Conservation (phyloP, 106 monocot genomes). For the Dendrobium catenatum region DNA sequence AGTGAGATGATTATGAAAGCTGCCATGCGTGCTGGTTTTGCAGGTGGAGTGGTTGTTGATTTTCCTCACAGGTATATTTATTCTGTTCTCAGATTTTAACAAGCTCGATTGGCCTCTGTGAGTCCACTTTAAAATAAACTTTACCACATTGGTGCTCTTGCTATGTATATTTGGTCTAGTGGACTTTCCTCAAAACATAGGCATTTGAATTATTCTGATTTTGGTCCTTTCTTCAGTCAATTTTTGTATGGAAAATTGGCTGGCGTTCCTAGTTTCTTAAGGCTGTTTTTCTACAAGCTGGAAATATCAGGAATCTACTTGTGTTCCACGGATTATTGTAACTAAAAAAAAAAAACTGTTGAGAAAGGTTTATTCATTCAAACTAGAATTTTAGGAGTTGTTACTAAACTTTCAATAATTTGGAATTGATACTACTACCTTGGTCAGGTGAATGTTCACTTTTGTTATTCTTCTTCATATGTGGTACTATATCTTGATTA, state of each 20-base stretch:
- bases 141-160: not conserved
- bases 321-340: not conserved
- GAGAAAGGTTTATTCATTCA: not conserved
- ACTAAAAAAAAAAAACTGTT: not conserved
- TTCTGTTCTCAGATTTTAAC: not conserved
- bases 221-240: not conserved
- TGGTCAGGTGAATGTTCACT: not conserved
- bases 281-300: not conserved
- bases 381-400: not conserved
- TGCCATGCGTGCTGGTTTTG: constrained; percentile 96
- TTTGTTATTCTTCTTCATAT: not conserved
- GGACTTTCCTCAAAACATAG: not conserved
- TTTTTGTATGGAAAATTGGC: not conserved
- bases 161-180: not conserved
- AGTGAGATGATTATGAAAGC: constrained; percentile 93
- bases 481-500: not conserved
- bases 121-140: not conserved
- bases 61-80: constrained; percentile 81
- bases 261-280: not conserved
- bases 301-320: not conserved
- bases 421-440: not conserved
- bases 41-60: constrained; percentile 92
- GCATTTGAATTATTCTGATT: not conserved
- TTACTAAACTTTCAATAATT: not conserved
- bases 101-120: not conserved